Conservation (phyloP, 768 basidiomycete genomes). For the Naganishia antarctica region DNA sequence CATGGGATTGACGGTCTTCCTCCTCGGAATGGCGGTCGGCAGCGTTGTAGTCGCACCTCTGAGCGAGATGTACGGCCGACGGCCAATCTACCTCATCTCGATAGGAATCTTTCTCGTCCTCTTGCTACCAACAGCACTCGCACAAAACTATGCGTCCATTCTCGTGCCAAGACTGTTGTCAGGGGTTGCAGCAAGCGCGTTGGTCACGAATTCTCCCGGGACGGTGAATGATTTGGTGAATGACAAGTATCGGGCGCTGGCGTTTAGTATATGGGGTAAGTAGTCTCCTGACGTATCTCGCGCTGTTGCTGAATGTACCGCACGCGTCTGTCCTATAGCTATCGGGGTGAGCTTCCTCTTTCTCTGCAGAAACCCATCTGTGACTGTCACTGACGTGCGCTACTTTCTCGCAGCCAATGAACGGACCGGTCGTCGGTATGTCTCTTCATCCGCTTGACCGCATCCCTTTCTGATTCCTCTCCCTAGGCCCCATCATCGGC, state of each 20-base stretch:
- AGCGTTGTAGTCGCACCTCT: slow-evolving; percentile 54
- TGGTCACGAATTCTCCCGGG: slow-evolving; percentile 35
- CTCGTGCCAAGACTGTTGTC: slow-evolving; percentile 17
- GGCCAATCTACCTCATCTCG: slow-evolving; percentile 55
- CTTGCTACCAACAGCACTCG: slow-evolving; percentile 60
- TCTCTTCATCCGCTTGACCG: slow-evolving; percentile 30
- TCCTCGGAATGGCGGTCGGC: slow-evolving; percentile 56
- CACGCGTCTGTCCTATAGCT: slow-evolving; percentile 53
- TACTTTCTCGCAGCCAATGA: slow-evolving; percentile 4
- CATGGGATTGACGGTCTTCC: slow-evolving; percentile 61
- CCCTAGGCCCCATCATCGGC: slow-evolving; percentile 61
- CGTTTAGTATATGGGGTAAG: slow-evolving; percentile 49
- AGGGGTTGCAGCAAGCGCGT: slow-evolving; percentile 11
- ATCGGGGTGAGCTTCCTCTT: slow-evolving; percentile 55
- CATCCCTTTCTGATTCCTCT: not conserved
- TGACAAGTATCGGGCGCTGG: slow-evolving; percentile 58
- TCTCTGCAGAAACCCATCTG: not conserved
- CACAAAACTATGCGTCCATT: slow-evolving; percentile 54
- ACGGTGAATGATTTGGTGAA: slow-evolving; percentile 34
- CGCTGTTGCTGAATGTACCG: not conserved
- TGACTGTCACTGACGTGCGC: not conserved
- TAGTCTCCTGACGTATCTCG: not conserved
- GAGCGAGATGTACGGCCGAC: slow-evolving; percentile 60
- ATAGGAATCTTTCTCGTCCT: slow-evolving; percentile 58
- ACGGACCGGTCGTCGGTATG: slow-evolving; percentile 16